Percentiles rank a stretch among this genome's conserved stretches.
These are phyloP conservation scores for Lepiota venenata DNA, from an alignment of 768 basidiomycete genomes.

Conservation along the genomic window DNA sequence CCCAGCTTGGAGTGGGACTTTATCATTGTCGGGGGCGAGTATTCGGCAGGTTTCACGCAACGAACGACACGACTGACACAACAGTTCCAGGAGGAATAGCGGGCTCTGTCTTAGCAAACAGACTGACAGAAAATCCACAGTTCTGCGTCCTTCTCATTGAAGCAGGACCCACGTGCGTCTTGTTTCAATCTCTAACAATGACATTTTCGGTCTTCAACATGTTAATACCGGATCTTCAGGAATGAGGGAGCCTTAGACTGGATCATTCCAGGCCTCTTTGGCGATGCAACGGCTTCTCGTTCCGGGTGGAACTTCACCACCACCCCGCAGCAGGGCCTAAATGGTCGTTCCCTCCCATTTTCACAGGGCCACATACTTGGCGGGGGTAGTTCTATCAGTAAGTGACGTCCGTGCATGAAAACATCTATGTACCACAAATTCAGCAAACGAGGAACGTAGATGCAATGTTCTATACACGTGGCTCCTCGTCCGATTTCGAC, in stretches of 20 bases:
- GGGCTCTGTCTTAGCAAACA: slow-evolving; percentile 23
- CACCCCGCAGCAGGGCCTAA: slow-evolving; percentile 21
- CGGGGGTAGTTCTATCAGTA: slow-evolving; percentile 27
- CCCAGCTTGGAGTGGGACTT: slow-evolving; percentile 3
- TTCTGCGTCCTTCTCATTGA: slow-evolving; percentile 24
- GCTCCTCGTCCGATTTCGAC: slow-evolving; percentile 12
- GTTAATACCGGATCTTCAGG: neutral
- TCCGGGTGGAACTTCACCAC: slow-evolving; percentile 30
- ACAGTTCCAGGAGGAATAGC: slow-evolving; percentile 20
- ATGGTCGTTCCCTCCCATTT: slow-evolving; percentile 20
- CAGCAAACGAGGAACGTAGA: neutral
- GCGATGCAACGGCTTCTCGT: neutral
- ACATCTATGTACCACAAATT: neutral
- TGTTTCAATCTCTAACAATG: neutral
- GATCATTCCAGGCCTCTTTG: slow-evolving; percentile 12
- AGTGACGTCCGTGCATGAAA: neutral
- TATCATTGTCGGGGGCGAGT: slow-evolving; percentile 19
- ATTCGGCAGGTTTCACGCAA: neutral
- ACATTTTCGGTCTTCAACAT: neutral
- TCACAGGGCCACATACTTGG: slow-evolving; percentile 27
- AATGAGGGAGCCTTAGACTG: slow-evolving; percentile 15
- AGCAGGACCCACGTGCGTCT: slow-evolving; percentile 16
- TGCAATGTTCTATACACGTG: slow-evolving; percentile 20
- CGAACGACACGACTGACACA: neutral
- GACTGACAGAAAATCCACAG: slow-evolving; percentile 16